Conservation (phyloP, 169 alveolate genomes). For the Eimeria tenella region DNA sequence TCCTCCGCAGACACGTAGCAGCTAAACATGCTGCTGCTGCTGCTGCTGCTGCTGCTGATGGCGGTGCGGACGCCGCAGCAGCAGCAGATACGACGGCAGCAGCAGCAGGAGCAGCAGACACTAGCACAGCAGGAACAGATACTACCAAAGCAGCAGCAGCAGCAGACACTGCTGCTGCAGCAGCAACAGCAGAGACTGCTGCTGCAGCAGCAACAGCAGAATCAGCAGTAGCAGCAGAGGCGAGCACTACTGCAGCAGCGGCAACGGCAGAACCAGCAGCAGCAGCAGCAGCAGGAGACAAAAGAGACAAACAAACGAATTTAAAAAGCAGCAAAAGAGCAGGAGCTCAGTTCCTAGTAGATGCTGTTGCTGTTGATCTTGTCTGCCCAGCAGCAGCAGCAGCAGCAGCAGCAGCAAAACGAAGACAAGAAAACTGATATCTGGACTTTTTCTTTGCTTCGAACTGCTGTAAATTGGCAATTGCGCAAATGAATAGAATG, state of each 20-base stretch:
- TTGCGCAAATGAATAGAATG: neutral
- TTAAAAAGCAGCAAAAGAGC: neutral
- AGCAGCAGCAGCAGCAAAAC: too few relatives aligned
- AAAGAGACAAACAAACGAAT: neutral
- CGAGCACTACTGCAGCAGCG: neutral
- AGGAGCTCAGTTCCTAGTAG: neutral
- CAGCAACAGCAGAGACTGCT: neutral
- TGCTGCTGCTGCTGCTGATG: slow-evolving; percentile 1
- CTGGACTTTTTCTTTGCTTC: too few relatives aligned
- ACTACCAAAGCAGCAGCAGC: neutral
- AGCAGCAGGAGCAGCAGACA: neutral
- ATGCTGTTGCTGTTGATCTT: slow-evolving; percentile 22
- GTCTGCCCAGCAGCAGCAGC: neutral
- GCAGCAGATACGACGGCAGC: neutral
- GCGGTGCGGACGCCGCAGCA: neutral
- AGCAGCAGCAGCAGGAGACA: neutral
- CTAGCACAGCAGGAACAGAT: neutral
- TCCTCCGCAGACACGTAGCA: slow-evolving; percentile 32
- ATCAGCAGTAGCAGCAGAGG: neutral
- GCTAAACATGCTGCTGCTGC: neutral
- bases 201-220: neutral
- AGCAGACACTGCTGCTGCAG: neutral
- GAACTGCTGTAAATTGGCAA: neutral
- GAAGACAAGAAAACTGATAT: too few relatives aligned
- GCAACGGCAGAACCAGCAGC: neutral